A percentile compares a stretch with the other conserved stretches of the same genome.
Evolutionary conservation across 2,329 filamentous ascomycete genomes (phyloP).

Genomic region (Phaeosphaeriaceae sp.): DNA sequence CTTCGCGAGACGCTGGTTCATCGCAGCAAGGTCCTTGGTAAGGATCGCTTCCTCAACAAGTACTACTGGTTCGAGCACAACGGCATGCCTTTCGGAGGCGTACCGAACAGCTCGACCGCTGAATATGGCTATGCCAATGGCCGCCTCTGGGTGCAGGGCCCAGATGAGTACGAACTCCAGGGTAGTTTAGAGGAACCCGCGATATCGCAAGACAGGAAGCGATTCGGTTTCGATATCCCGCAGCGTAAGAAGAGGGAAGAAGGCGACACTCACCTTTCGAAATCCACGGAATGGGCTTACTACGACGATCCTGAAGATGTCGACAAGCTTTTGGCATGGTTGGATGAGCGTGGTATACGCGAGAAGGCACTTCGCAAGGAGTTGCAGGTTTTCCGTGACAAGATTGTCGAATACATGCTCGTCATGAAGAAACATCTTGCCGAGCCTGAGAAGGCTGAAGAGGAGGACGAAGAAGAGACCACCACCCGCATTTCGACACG

Average conservation of each 20-base stretch:
- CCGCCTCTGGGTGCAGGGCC: slow-evolving; percentile 94
- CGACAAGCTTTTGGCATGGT: slow-evolving; percentile 82
- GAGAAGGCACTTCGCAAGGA: slow-evolving; percentile 90
- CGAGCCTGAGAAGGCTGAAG: slow-evolving; percentile 58
- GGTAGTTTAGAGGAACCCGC: slow-evolving; percentile 62
- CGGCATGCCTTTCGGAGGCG: slow-evolving; percentile 92
- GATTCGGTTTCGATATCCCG: slow-evolving; percentile 81
- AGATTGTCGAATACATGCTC: slow-evolving; percentile 80
- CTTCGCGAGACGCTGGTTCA: slow-evolving; percentile 93
- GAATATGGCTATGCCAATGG: slow-evolving; percentile 90
- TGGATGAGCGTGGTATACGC: slow-evolving; percentile 85
- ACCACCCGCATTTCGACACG: slow-evolving; percentile 67
- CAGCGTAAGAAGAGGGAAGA: slow-evolving; percentile 89
- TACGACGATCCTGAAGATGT: slow-evolving; percentile 81
- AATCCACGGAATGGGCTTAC: slow-evolving; percentile 87
- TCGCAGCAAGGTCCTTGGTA: slow-evolving; percentile 85
- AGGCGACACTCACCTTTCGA: slow-evolving; percentile 77
- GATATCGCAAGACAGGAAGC: slow-evolving; percentile 75
- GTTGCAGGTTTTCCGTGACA: slow-evolving; percentile 75
- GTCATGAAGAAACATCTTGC: slow-evolving; percentile 76
- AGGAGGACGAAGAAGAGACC: slow-evolving; percentile 54
- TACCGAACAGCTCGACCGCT: slow-evolving; percentile 87
- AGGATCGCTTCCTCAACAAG: slow-evolving; percentile 96
- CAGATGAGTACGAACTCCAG: slow-evolving; percentile 80
- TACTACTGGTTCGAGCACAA: slow-evolving; percentile 99